phyloP scores from a whole-genome alignment of 805 yeast genomes.

The Saccharomycopsis olivae region DNA sequence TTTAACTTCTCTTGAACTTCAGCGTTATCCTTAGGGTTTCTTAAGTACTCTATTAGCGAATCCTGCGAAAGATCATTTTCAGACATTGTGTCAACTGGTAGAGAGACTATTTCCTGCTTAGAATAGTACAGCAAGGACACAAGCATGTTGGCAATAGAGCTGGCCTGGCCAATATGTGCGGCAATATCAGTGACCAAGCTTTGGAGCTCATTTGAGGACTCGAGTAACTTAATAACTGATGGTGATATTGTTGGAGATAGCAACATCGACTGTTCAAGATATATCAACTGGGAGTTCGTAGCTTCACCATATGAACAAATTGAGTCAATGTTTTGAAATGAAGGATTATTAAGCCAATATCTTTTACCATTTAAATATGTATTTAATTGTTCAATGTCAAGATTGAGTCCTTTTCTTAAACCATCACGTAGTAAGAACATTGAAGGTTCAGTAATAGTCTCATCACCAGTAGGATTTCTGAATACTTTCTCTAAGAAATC shows the following conservation, averaged over 20 bases:
- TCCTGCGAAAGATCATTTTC: slow-evolving; percentile 53
- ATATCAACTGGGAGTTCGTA: slow-evolving; percentile 61
- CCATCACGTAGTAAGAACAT: slow-evolving; percentile 48
- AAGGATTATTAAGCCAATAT: slow-evolving; percentile 37
- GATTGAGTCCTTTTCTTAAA: slow-evolving; percentile 34
- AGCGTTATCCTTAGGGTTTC: slow-evolving; percentile 19
- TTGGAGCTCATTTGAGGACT: slow-evolving; percentile 34
- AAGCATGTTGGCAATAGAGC: slow-evolving; percentile 55
- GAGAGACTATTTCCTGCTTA: slow-evolving; percentile 31
- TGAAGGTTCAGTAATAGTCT: slow-evolving; percentile 50
- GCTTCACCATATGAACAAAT: slow-evolving; percentile 77
- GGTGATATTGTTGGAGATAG: slow-evolving; percentile 51
- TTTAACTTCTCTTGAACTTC: slow-evolving; percentile 32
- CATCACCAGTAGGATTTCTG: slow-evolving; percentile 25
- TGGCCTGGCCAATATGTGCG: slow-evolving; percentile 79
- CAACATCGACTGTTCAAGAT: slow-evolving; percentile 48
- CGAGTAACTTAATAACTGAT: slow-evolving; percentile 38
- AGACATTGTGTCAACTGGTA: slow-evolving; percentile 56
- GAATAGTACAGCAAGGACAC: slow-evolving; percentile 53
- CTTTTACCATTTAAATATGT: slow-evolving; percentile 51
- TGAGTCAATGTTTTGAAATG: slow-evolving; percentile 39
- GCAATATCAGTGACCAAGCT: slow-evolving; percentile 43
- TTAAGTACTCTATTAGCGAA: slow-evolving; percentile 35
- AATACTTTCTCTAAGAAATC: slow-evolving; percentile 43
- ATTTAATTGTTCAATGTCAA: slow-evolving; percentile 46